phyloP scores from a whole-genome alignment of 1,139 yeast genomes.

The Saccharomyces hybrid region DNA sequence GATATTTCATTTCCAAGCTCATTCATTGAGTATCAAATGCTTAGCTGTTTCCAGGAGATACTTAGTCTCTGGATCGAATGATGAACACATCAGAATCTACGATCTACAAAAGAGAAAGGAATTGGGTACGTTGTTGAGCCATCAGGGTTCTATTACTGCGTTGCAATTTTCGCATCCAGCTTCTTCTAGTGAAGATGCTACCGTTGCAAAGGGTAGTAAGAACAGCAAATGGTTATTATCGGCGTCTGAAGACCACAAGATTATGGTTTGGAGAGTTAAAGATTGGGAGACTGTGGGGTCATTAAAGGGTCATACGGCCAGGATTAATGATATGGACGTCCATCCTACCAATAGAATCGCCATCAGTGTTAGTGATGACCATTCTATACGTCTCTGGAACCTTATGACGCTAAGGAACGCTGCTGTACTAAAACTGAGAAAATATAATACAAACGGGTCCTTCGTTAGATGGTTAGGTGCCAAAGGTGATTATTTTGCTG shows the following conservation, averaged over 20 bases:
- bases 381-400: slow-evolving; percentile 84
- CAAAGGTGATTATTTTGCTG: slow-evolving; percentile 62
- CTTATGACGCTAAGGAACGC: slow-evolving; percentile 97
- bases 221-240: slow-evolving; percentile 81
- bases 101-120: slow-evolving; percentile 93
- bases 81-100: slow-evolving; percentile 89
- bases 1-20: slow-evolving; percentile 93
- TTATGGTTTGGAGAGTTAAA: slow-evolving; percentile 88
- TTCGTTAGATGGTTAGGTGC: slow-evolving; percentile 51
- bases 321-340: slow-evolving; percentile 74
- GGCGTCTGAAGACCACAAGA: slow-evolving; percentile 86
- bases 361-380: slow-evolving; percentile 79
- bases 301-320: slow-evolving; percentile 75
- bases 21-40: slow-evolving; percentile 76
- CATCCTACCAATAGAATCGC: slow-evolving; percentile 94
- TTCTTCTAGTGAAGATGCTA: slow-evolving; percentile 33
- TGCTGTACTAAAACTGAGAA: slow-evolving; percentile 66
- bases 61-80: slow-evolving; percentile 90
- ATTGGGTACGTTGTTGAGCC: slow-evolving; percentile 82
- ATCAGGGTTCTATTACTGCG: slow-evolving; percentile 83
- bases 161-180: slow-evolving; percentile 45
- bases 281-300: slow-evolving; percentile 94
- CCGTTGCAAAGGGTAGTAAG: slow-evolving; percentile 14
- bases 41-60: slow-evolving; percentile 79
- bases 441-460: slow-evolving; percentile 62